phyloP scores from a whole-genome alignment of 2,329 filamentous ascomycete species.

The Cercospora sp. region DNA sequence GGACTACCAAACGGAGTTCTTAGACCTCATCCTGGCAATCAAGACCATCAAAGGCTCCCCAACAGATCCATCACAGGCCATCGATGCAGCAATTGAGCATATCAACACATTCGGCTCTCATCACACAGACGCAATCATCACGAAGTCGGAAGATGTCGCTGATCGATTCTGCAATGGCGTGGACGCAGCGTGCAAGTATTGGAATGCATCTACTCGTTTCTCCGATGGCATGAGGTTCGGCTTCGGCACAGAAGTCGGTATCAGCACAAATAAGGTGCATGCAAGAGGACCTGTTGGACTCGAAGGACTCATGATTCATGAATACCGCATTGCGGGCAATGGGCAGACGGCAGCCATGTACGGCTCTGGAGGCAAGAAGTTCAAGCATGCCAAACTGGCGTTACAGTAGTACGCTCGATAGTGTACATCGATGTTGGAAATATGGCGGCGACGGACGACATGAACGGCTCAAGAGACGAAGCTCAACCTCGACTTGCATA shows the following conservation, averaged over 20 bases:
- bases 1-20: slow-evolving; percentile 88
- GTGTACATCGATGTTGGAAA: neutral
- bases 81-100: slow-evolving; percentile 75
- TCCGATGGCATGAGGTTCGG: slow-evolving; percentile 96
- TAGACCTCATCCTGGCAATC: slow-evolving; percentile 80
- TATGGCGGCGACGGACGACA: neutral
- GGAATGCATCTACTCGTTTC: slow-evolving; percentile 93
- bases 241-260: slow-evolving; percentile 96
- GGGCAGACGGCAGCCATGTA: slow-evolving; percentile 83
- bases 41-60: slow-evolving; percentile 63
- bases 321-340: slow-evolving; percentile 82
- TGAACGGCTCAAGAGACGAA: neutral
- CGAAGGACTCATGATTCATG: slow-evolving; percentile 95
- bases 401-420: slow-evolving; percentile 14
- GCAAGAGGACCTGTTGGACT: slow-evolving; percentile 88
- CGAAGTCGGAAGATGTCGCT: slow-evolving; percentile 64
- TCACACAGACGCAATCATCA: slow-evolving; percentile 91
- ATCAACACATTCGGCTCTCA: slow-evolving; percentile 91
- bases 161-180: slow-evolving; percentile 81
- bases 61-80: slow-evolving; percentile 29
- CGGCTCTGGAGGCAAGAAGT: slow-evolving; percentile 55
- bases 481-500: neutral
- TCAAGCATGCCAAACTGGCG: slow-evolving; percentile 57
- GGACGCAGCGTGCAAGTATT: slow-evolving; percentile 91
- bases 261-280: slow-evolving; percentile 98